Conservation (phyloP, 2,329 filamentous ascomycete species). For the Elsinoe australis region DNA sequence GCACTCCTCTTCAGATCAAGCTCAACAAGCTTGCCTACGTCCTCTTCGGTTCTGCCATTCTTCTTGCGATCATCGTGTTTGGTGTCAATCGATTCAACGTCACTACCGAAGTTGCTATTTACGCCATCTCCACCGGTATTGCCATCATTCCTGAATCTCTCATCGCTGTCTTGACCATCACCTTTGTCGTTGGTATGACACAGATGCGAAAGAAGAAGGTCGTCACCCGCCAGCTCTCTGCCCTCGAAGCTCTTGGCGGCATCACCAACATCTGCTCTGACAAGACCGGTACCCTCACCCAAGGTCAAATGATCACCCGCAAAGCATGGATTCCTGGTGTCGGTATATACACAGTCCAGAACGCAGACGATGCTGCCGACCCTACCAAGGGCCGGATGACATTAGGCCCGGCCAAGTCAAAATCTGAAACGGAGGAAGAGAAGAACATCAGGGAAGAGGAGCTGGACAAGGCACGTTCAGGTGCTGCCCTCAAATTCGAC, state of each 20-base stretch:
- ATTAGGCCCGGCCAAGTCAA: conserved; percentile 4
- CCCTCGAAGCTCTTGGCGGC: conserved; percentile 56
- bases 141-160: conserved; percentile 46
- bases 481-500: conserved; percentile 9
- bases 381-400: conserved; percentile 55
- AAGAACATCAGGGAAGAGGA: conserved; percentile 9
- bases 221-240: conserved; percentile 56
- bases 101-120: conserved; percentile 39
- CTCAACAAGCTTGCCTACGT: conserved; percentile 77
- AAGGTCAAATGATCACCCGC: conserved; percentile 54
- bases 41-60: conserved; percentile 65
- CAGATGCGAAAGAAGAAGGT: conserved; percentile 57
- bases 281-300: conserved; percentile 55
- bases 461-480: conserved; percentile 9
- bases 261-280: conserved; percentile 62
- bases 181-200: conserved; percentile 56
- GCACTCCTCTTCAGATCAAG: conserved; percentile 77
- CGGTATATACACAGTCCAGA: conserved; percentile 52
- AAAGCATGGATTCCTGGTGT: conserved; percentile 52
- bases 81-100: conserved; percentile 47
- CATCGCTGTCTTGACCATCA: conserved; percentile 60
- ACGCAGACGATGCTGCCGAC: conserved; percentile 50
- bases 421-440: background rate
- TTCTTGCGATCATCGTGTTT: conserved; percentile 62
- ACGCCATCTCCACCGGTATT: conserved; percentile 42